Percentiles rank a stretch among this genome's conserved stretches.
Evolutionary conservation across 2,329 filamentous ascomycete species (phyloP).

Genomic region (Phoma sp.): DNA sequence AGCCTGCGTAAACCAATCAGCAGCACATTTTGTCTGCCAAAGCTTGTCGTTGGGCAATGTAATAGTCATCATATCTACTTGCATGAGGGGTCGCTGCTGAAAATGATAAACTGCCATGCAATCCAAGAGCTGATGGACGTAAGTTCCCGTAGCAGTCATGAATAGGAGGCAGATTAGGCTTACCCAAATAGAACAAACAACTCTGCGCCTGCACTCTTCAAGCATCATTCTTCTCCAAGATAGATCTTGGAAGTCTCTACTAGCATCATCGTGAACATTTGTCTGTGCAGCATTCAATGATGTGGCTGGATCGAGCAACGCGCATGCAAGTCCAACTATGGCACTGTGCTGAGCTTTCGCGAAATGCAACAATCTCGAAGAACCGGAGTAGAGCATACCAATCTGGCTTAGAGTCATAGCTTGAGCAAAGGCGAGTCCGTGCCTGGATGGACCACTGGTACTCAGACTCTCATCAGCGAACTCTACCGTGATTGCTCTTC

Average conservation of each 20-base stretch:
- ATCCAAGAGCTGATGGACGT: constrained; percentile 7
- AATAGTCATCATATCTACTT: neutral
- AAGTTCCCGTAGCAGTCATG: neutral
- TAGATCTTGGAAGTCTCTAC: neutral
- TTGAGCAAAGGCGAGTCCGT: constrained; percentile 9
- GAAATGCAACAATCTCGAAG: neutral
- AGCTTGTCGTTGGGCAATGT: constrained; percentile 8
- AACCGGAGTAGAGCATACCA: constrained; percentile 19
- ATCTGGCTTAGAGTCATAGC: constrained; percentile 10
- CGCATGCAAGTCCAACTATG: constrained; percentile 5
- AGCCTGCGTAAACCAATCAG: neutral
- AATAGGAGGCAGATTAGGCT: constrained; percentile 52
- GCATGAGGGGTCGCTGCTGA: constrained; percentile 7
- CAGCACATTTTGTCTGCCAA: neutral
- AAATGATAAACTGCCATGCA: constrained; percentile 19
- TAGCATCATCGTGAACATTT: neutral
- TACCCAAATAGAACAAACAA: constrained; percentile 47
- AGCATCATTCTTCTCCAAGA: neutral
- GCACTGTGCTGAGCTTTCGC: constrained; percentile 8
- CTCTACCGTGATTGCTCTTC: constrained; percentile 6
- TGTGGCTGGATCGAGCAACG: neutral
- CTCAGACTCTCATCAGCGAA: neutral
- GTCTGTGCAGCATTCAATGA: neutral
- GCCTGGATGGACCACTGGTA: neutral
- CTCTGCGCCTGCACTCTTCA: constrained; percentile 11